Percentiles rank a stretch among this genome's conserved stretches.
phyloP scores from a whole-genome alignment of 2,329 filamentous ascomycete species.

The Nemania sp. region DNA sequence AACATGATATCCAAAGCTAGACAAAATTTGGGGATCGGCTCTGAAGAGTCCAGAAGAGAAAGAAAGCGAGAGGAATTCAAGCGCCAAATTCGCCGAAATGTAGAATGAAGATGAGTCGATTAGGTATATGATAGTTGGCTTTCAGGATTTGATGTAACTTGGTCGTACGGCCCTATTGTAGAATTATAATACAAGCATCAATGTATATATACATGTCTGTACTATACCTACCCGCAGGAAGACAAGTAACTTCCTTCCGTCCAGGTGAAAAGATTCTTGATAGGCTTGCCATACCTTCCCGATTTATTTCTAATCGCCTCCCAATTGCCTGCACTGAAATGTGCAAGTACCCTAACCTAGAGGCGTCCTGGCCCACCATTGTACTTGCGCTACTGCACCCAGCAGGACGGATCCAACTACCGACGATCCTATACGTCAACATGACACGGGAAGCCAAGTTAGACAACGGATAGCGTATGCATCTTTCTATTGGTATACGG shows the following conservation, averaged over 20 bases:
- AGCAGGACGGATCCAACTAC: constrained; percentile 10
- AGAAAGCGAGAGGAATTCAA: constrained; percentile 30
- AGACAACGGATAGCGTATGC: too few species aligned
- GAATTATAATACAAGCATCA: too few species aligned
- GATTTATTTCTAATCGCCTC: too few species aligned
- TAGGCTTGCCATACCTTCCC: too few species aligned
- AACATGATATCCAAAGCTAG: constrained; percentile 33
- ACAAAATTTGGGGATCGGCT: constrained; percentile 27
- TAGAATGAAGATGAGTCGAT: background rate
- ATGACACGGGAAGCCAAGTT: constrained; percentile 1
- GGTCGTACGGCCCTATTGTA: too few species aligned
- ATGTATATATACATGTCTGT: too few species aligned
- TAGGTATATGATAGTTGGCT: background rate
- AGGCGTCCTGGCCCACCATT: background rate
- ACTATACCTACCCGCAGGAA: too few species aligned
- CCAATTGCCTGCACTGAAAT: too few species aligned
- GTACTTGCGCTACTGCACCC: background rate
- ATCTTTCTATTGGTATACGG: background rate
- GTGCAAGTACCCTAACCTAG: too few species aligned
- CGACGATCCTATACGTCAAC: constrained; percentile 14
- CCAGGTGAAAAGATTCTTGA: too few species aligned
- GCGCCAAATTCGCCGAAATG: constrained; percentile 23
- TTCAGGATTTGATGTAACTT: background rate
- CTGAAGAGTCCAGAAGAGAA: constrained; percentile 32
- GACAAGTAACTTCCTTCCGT: too few species aligned